Percentiles rank a stretch among this genome's conserved stretches.
phyloP scores from a whole-genome alignment of 176 grass and related monocot genomes.

The Alloteropsis semialata region DNA sequence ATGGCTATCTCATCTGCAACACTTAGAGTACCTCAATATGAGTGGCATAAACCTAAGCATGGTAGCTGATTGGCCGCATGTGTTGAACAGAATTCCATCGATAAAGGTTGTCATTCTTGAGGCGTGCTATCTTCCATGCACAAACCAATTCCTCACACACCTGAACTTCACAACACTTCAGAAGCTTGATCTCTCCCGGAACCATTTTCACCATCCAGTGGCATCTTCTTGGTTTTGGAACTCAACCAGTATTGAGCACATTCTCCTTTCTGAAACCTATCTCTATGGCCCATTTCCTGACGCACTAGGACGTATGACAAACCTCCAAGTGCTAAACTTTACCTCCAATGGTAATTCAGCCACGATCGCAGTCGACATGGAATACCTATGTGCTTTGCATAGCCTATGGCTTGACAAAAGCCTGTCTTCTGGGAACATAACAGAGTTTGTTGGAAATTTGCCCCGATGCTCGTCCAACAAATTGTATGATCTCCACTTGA shows the following conservation, averaged over 20 bases:
- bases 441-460: background rate
- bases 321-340: background rate
- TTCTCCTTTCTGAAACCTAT: background rate
- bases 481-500: background rate
- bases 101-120: background rate
- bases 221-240: constrained; percentile 46
- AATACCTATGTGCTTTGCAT: constrained; percentile 13
- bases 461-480: background rate
- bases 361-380: background rate
- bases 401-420: background rate
- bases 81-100: background rate
- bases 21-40: background rate
- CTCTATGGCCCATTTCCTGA: background rate
- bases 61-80: background rate
- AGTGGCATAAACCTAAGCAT: background rate
- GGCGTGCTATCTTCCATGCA: background rate
- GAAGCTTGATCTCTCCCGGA: background rate
- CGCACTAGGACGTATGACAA: background rate
- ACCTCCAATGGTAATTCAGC: background rate
- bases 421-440: background rate
- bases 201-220: background rate
- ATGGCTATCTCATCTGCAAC: background rate
- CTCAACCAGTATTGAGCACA: background rate
- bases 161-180: constrained; percentile 2
- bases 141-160: background rate